Percentiles rank a stretch among this genome's conserved stretches.
These are phyloP conservation scores for Microdochium bolleyi DNA, from an alignment of 2,329 filamentous ascomycete species.

Conservation along the genomic window DNA sequence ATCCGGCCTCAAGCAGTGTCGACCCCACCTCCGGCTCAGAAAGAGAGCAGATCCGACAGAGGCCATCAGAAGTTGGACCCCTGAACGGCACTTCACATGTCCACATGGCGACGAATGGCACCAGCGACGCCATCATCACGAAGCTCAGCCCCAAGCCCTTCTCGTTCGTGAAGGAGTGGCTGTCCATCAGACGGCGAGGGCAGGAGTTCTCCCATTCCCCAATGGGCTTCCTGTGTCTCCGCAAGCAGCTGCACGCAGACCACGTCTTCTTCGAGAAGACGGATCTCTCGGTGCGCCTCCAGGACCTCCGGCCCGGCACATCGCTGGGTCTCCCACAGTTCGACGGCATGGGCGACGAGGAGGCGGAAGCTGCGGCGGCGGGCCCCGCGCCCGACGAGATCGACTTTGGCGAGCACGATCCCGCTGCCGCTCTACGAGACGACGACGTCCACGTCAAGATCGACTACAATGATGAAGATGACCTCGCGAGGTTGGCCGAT, in stretches of 20 bases:
- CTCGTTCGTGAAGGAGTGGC: slow-evolving; percentile 47
- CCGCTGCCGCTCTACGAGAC: slow-evolving; percentile 8
- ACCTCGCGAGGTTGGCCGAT: slow-evolving; percentile 10
- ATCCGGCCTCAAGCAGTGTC: too few species aligned
- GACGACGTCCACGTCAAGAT: slow-evolving; percentile 10
- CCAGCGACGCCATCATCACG: background rate
- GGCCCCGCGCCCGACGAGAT: background rate
- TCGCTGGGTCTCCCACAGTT: background rate
- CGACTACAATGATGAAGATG: slow-evolving; percentile 7
- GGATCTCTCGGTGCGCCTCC: slow-evolving; percentile 2
- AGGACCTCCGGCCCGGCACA: slow-evolving; percentile 5
- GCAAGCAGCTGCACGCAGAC: slow-evolving; percentile 34
- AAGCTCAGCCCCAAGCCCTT: slow-evolving; percentile 25
- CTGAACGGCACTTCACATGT: too few species aligned
- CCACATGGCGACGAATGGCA: slow-evolving; percentile 1
- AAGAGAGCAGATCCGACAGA: too few species aligned
- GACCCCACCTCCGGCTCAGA: too few species aligned
- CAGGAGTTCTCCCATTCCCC: slow-evolving; percentile 52
- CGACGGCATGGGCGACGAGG: slow-evolving; percentile 6
- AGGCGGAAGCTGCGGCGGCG: background rate
- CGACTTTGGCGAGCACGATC: slow-evolving; percentile 12
- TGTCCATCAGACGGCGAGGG: slow-evolving; percentile 43
- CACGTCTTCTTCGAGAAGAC: slow-evolving; percentile 42
- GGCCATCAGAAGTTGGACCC: too few species aligned
- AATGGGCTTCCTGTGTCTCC: slow-evolving; percentile 48